Base-by-base conservation (phyloP, 805 yeast species). In the Nakazawaea sp. region DNA sequence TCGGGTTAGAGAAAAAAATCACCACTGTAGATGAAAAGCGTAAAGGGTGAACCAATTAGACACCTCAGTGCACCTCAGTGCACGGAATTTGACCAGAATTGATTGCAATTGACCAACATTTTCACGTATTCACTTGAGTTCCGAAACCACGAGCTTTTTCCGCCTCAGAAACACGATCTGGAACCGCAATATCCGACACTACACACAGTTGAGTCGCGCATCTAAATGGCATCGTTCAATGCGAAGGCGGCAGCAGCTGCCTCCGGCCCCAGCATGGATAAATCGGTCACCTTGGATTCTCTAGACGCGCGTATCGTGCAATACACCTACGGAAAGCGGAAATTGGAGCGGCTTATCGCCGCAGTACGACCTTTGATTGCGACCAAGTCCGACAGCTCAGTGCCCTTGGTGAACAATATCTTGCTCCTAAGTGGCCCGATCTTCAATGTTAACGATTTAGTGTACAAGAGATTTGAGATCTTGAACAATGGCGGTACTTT, bases 291-390 rank as follows among this genome's bases (percentile, higher is more conserved):
- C 10, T 43, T 75, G 40, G 72, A 69, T 46, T 59, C 72, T 2
- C 58, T 68, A 33, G 87, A 79, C 45, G 73, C 77, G 11, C 69
- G 70, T 43, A 62, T 76, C 17, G 53, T 80, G 3, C 84, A 81
- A 51, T 81, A 71, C 52, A 69, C 67, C 38, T 74, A 74, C 46
- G 72, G 77, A 8, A 58, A 70, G 3, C 50, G 56, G 24, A 30
- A 30, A 13, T 19, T 30, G 24, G 28, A 26, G 28, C 9, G 9
- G 8, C 5, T 16, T 5, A 16, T 19, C 19, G 7, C 24, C 10
- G 7, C 10, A 10, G 24, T 21, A 21, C 24, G 24, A 21, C 24
- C 7, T 8, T 21, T 21, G 24, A 7, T 21, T 10, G 10, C 7
- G 24, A 10, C 10, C 7, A 7, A 7, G 24, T 21, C 24, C 24